Percentiles rank a stretch among this genome's conserved stretches.
These are phyloP conservation scores for Rhododendron williamsianum DNA, from an alignment of 148 eudicot species.

Conservation along the genomic window DNA sequence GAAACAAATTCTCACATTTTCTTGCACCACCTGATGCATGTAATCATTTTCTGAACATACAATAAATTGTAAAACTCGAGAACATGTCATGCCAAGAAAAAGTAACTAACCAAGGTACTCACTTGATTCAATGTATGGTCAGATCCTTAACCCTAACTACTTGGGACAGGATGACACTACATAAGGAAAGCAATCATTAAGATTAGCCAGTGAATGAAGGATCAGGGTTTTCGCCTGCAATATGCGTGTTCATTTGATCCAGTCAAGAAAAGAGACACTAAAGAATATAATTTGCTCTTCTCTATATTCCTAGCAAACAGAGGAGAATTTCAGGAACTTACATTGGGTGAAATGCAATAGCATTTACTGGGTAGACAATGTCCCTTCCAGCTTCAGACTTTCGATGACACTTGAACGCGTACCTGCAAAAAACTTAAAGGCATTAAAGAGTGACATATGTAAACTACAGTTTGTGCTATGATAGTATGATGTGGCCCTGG, in stretches of 20 bases:
- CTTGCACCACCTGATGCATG: neutral
- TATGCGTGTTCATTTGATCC: neutral
- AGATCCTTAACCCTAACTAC: neutral
- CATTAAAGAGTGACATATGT: constrained; percentile 5
- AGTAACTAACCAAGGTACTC: neutral
- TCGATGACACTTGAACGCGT: constrained; percentile 95
- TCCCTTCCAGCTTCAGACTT: constrained; percentile 90
- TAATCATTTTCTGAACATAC: neutral
- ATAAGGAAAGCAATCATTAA: neutral
- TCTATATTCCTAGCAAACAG: neutral
- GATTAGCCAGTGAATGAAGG: neutral
- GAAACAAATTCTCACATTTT: neutral
- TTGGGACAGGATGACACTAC: neutral
- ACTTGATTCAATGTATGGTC: neutral
- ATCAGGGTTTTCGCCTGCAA: neutral
- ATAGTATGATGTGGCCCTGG: neutral
- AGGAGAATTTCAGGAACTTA: constrained; percentile 13
- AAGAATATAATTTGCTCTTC: neutral
- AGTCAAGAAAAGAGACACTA: neutral
- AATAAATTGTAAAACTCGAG: neutral
- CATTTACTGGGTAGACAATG: constrained; percentile 90
- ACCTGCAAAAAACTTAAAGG: constrained; percentile 35
- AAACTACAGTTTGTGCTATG: neutral
- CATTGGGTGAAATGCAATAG: constrained; percentile 80
- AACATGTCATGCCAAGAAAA: neutral